Percentiles rank a stretch among this genome's conserved stretches.
These are phyloP conservation scores for Spergularia bocconei DNA, from an alignment of 148 eudicot genomes.

Conservation along the genomic window DNA sequence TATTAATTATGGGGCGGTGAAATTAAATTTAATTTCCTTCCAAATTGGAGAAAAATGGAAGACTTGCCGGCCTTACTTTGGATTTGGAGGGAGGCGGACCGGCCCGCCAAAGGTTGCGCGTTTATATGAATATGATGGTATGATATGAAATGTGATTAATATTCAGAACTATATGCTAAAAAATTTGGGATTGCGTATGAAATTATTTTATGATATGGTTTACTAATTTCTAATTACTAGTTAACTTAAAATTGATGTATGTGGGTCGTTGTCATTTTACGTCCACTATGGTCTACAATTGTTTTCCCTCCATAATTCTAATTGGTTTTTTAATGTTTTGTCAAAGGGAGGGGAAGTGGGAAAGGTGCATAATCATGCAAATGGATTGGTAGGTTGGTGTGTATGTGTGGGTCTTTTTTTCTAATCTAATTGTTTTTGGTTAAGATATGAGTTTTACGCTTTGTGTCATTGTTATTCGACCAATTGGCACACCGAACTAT, in stretches of 20 bases:
- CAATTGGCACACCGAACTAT: too few species aligned
- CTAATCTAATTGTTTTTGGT: too few species aligned
- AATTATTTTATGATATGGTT: too few species aligned
- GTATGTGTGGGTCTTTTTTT: not conserved
- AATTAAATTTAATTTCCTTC: not conserved
- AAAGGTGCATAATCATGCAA: conserved; percentile 9
- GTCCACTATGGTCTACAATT: not conserved
- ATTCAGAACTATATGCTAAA: too few species aligned
- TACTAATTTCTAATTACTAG: too few species aligned
- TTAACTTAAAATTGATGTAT: not conserved
- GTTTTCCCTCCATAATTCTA: not conserved
- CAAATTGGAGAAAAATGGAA: not conserved
- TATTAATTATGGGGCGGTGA: not conserved
- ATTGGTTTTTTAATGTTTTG: conserved; percentile 3
- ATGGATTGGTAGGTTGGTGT: not conserved
- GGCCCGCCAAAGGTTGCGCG: conserved; percentile 29
- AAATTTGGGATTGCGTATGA: too few species aligned
- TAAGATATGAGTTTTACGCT: too few species aligned
- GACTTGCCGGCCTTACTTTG: conserved; percentile 23
- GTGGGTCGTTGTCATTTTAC: conserved; percentile 19
- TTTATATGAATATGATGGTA: not conserved
- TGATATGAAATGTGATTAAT: not conserved
- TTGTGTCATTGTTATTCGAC: too few species aligned
- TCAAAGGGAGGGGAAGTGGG: conserved; percentile 25
- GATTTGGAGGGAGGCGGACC: conserved; percentile 7